These are phyloP conservation scores for Termitomyces sp. DNA, from an alignment of 768 basidiomycete species.

Conservation along the genomic window DNA sequence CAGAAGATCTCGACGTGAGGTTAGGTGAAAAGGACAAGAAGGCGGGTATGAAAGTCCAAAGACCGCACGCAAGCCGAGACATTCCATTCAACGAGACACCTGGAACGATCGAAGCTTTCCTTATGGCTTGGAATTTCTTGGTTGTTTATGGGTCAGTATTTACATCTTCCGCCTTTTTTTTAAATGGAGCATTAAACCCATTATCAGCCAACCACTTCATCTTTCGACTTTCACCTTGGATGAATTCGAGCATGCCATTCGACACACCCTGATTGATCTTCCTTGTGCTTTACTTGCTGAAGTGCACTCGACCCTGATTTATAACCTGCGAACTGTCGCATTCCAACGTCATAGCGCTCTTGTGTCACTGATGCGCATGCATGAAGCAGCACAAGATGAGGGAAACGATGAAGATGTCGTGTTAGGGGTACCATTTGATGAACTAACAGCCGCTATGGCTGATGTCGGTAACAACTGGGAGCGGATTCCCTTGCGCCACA, in stretches of 20 bases:
- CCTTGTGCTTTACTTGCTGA: slow-evolving; percentile 80
- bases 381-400: slow-evolving; percentile 36
- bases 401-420: slow-evolving; percentile 33
- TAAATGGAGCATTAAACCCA: slow-evolving; percentile 5
- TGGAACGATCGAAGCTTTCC: slow-evolving; percentile 73
- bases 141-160: slow-evolving; percentile 82
- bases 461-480: slow-evolving; percentile 88
- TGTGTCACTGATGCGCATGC: slow-evolving; percentile 52
- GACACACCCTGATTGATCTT: slow-evolving; percentile 65
- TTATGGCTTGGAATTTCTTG: slow-evolving; percentile 93
- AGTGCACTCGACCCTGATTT: slow-evolving; percentile 85
- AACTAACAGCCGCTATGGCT: slow-evolving; percentile 63
- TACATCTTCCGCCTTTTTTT: neutral
- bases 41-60: slow-evolving; percentile 61
- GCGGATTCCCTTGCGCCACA: slow-evolving; percentile 63
- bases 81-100: slow-evolving; percentile 67
- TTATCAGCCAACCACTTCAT: slow-evolving; percentile 72
- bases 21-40: slow-evolving; percentile 80
- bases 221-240: slow-evolving; percentile 89
- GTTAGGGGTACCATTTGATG: slow-evolving; percentile 56
- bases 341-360: slow-evolving; percentile 74
- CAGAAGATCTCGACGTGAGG: slow-evolving; percentile 84
- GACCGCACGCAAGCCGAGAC: slow-evolving; percentile 60
- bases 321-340: slow-evolving; percentile 79
- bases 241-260: slow-evolving; percentile 84